Percentiles rank a stretch among this genome's conserved stretches.
Conservation (phyloP, 1,284 basidiomycete species). For the Vanrija humicola region DNA sequence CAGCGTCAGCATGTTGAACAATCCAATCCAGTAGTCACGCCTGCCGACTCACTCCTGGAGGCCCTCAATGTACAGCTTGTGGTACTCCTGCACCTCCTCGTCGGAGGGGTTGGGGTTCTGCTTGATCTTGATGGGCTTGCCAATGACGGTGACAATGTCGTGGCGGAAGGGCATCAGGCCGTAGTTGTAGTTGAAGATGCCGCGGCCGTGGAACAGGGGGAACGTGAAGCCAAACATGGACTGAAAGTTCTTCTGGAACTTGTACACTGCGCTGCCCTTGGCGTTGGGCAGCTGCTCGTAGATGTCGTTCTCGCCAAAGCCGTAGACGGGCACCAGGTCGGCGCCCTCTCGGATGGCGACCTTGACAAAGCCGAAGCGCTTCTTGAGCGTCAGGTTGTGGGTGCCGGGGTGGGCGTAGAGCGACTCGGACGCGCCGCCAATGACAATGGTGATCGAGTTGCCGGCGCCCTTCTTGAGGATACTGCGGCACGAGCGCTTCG, state of each 20-base stretch:
- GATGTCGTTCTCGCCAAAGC: slow-evolving; percentile 98
- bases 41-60: slow-evolving; percentile 62
- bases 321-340: slow-evolving; percentile 89
- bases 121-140: slow-evolving; percentile 54
- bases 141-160: slow-evolving; percentile 88
- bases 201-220: slow-evolving; percentile 85
- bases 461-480: slow-evolving; percentile 71
- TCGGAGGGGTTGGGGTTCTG: slow-evolving; percentile 73
- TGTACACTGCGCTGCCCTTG: slow-evolving; percentile 79
- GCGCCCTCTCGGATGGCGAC: slow-evolving; percentile 91
- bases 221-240: slow-evolving; percentile 88
- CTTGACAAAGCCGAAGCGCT: slow-evolving; percentile 90
- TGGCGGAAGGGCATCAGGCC: slow-evolving; percentile 68
- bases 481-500: slow-evolving; percentile 81
- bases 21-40: background rate
- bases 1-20: slow-evolving; percentile 1
- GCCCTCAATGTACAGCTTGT: slow-evolving; percentile 86
- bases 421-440: slow-evolving; percentile 94
- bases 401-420: slow-evolving; percentile 91
- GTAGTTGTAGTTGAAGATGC: slow-evolving; percentile 40
- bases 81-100: slow-evolving; percentile 74
- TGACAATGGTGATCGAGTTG: slow-evolving; percentile 83
- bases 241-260: slow-evolving; percentile 86
- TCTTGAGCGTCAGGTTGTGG: slow-evolving; percentile 76
- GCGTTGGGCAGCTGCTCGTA: slow-evolving; percentile 90